These are phyloP conservation scores for Geranium brycei DNA, from an alignment of 345 rosid genomes.

Conservation along the genomic window DNA sequence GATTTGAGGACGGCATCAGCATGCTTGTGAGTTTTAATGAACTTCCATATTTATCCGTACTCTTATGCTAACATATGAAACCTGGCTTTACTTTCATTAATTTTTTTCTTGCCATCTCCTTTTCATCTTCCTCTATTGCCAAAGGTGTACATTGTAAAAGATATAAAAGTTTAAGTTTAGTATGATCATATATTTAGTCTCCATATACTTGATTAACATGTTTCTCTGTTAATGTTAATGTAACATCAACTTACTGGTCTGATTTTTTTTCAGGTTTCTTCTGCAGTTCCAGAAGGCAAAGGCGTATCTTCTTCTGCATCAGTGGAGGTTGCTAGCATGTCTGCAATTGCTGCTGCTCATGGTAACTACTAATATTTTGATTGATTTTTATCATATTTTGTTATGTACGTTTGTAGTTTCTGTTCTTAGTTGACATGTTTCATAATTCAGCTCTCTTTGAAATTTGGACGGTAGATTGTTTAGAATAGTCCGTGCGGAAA, in stretches of 20 bases:
- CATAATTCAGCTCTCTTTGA: too few relatives aligned
- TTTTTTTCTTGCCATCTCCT: neutral
- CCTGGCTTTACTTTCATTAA: neutral
- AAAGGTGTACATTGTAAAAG: neutral
- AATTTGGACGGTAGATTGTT: too few relatives aligned
- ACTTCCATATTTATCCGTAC: neutral
- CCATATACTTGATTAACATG: neutral
- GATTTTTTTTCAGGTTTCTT: slow-evolving; percentile 51
- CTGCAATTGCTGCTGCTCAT: slow-evolving; percentile 90
- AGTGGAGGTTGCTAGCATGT: slow-evolving; percentile 96
- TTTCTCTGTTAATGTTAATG: neutral
- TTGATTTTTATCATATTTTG: too few relatives aligned
- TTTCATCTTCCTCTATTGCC: neutral
- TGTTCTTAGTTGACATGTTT: too few relatives aligned
- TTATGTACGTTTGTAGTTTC: too few relatives aligned
- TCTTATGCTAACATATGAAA: neutral
- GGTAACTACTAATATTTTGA: slow-evolving; percentile 27
- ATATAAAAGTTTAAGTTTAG: neutral
- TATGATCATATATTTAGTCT: neutral
- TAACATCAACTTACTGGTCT: neutral
- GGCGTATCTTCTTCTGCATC: slow-evolving; percentile 99
- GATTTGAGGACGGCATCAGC: slow-evolving; percentile 82
- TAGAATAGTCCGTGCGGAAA: too few relatives aligned
- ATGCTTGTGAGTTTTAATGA: slow-evolving; percentile 45
- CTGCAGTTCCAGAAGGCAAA: slow-evolving; percentile 99